These are phyloP conservation scores for Mortierella sp. DNA, from an alignment of 371 early-diverging fungal genomes.

Conservation along the genomic window DNA sequence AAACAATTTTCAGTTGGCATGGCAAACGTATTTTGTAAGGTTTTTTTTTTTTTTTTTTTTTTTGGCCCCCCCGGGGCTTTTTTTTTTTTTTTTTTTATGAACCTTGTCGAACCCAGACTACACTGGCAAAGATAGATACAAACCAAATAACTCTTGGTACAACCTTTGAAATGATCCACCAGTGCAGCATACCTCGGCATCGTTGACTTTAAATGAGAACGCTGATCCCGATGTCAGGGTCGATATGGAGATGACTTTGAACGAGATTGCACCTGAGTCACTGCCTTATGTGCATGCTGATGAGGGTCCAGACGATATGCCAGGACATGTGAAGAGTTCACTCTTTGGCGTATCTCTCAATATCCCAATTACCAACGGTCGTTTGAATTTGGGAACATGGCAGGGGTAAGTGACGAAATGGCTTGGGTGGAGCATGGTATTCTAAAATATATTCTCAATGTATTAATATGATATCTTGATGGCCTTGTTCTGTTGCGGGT, in stretches of 20 bases:
- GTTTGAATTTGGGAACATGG: conserved; percentile 89
- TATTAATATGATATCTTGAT: not conserved
- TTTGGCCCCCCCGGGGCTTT: not conserved
- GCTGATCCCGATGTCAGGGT: conserved; percentile 82
- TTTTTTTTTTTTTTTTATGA: not conserved
- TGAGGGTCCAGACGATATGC: conserved; percentile 73
- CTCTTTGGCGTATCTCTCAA: conserved; percentile 88
- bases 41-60: not conserved
- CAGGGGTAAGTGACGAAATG: conserved; percentile 77
- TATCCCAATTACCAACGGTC: conserved; percentile 88
- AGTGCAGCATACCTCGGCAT: conserved; percentile 94
- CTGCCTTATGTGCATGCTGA: conserved; percentile 84
- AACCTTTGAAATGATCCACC: not conserved
- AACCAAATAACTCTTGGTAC: too few relatives aligned
- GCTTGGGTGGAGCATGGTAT: not conserved
- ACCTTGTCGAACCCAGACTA: not conserved
- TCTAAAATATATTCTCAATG: not conserved
- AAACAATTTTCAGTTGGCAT: conserved; percentile 79
- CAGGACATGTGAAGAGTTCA: conserved; percentile 90
- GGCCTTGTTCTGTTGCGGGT: not conserved
- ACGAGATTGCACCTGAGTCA: conserved; percentile 84
- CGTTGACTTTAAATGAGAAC: conserved; percentile 91
- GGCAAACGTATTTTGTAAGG: conserved; percentile 88
- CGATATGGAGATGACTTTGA: conserved; percentile 88
- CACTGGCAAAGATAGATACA: too few relatives aligned